These are phyloP conservation scores for Amphibolis antarctica DNA, from an alignment of 106 monocot species.

Conservation along the genomic window DNA sequence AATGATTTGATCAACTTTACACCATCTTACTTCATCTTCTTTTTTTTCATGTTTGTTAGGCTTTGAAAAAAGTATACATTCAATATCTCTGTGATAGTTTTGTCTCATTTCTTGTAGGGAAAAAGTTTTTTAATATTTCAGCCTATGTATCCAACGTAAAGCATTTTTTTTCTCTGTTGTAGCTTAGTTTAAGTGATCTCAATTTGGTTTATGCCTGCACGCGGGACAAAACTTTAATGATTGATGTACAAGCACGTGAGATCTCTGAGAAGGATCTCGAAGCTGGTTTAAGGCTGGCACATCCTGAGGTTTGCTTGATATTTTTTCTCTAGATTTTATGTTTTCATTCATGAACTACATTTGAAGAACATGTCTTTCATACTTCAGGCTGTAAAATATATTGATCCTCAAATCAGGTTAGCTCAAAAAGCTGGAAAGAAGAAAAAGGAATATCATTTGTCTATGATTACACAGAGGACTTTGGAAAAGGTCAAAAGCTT, in stretches of 20 bases:
- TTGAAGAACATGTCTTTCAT: conserved; percentile 6
- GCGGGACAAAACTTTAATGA: conserved; percentile 86
- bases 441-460: conserved; percentile 80
- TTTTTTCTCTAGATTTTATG: background rate
- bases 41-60: no score
- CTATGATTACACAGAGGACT: conserved; percentile 60
- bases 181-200: conserved; percentile 84
- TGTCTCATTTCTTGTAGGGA: no score
- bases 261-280: conserved; percentile 84
- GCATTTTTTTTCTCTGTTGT: conserved; percentile 6
- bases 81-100: no score
- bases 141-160: no score
- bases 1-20: background rate
- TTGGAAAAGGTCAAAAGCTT: conserved; percentile 58
- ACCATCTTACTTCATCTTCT: no score
- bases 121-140: no score
- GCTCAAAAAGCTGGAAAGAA: conserved; percentile 81
- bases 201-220: conserved; percentile 98
- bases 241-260: conserved; percentile 96
- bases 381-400: conserved; percentile 79
- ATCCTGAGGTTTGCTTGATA: conserved; percentile 55
- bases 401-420: conserved; percentile 84
- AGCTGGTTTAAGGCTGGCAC: conserved; percentile 70
- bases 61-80: no score
- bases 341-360: background rate